Evolutionary conservation across 352 stramenopile species (phyloP).

Genomic region (Pythium phragmiticola): DNA sequence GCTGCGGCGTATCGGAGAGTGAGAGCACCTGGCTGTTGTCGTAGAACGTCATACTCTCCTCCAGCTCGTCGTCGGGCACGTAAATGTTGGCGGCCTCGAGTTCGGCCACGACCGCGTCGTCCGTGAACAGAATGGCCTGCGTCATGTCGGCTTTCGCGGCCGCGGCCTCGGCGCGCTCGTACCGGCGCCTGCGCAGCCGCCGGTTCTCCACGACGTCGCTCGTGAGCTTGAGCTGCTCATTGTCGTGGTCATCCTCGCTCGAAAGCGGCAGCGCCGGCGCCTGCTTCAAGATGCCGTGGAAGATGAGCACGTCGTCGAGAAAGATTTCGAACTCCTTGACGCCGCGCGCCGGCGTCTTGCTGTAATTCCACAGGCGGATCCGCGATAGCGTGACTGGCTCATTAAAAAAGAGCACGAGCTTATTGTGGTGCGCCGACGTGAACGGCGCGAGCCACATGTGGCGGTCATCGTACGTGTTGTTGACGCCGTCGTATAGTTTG

Average conservation of each 20-base stretch:
- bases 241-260: constrained; percentile 27
- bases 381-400: constrained; percentile 71
- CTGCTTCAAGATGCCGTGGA: constrained; percentile 54
- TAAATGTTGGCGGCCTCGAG: constrained; percentile 52
- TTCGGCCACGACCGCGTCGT: constrained; percentile 59
- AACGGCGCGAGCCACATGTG: constrained; percentile 77
- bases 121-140: constrained; percentile 74
- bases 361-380: constrained; percentile 88
- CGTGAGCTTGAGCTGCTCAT: constrained; percentile 25
- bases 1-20: constrained; percentile 49
- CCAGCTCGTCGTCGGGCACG: constrained; percentile 56
- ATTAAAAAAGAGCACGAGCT: constrained; percentile 80
- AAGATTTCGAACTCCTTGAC: constrained; percentile 81
- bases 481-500: constrained; percentile 73
- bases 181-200: constrained; percentile 37
- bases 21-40: constrained; percentile 72
- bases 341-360: constrained; percentile 74
- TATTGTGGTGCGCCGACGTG: constrained; percentile 62
- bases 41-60: constrained; percentile 70
- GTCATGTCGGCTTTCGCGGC: constrained; percentile 55
- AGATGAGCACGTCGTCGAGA: constrained; percentile 83
- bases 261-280: constrained; percentile 35
- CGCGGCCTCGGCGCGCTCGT: constrained; percentile 44
- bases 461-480: constrained; percentile 75
- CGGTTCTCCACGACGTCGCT: constrained; percentile 37